A percentile compares a stretch with the other conserved stretches of the same genome.
These are phyloP conservation scores for Yamadazyma laniorum DNA, from an alignment of 805 yeast genomes.

Conservation along the genomic window DNA sequence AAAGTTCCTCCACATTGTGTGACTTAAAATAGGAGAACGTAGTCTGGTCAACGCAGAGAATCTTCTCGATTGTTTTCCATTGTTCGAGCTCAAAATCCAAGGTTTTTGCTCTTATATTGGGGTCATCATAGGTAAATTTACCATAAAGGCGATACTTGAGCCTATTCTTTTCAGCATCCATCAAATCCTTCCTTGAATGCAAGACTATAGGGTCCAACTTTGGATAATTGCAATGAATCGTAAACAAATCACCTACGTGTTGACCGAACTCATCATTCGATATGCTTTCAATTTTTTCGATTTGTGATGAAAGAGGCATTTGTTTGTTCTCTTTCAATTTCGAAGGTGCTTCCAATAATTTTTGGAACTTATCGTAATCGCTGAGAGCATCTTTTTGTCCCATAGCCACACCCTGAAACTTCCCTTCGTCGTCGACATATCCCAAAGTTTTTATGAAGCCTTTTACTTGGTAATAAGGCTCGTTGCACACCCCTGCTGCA, in stretches of 20 bases:
- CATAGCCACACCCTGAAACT: slow-evolving; percentile 38
- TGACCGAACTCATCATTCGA: slow-evolving; percentile 19
- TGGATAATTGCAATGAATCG: slow-evolving; percentile 37
- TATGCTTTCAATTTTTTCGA: slow-evolving; percentile 19
- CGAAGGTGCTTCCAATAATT: slow-evolving; percentile 8
- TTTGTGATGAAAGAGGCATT: slow-evolving; percentile 23
- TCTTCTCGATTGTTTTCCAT: slow-evolving; percentile 28
- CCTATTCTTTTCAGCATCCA: slow-evolving; percentile 21
- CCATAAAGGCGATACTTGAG: slow-evolving; percentile 30
- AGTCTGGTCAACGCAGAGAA: slow-evolving; percentile 25
- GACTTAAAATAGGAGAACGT: slow-evolving; percentile 25
- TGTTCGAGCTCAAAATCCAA: slow-evolving; percentile 31
- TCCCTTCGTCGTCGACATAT: slow-evolving; percentile 21
- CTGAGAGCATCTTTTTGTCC: slow-evolving; percentile 29
- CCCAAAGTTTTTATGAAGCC: slow-evolving; percentile 36
- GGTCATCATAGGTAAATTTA: slow-evolving; percentile 20
- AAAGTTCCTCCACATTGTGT: slow-evolving; percentile 21
- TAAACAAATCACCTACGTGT: slow-evolving; percentile 23
- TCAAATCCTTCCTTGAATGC: slow-evolving; percentile 23
- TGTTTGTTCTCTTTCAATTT: slow-evolving; percentile 9
- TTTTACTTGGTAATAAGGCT: slow-evolving; percentile 41
- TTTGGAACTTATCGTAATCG: slow-evolving; percentile 19
- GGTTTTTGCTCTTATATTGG: slow-evolving; percentile 9
- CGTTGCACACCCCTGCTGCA: slow-evolving; percentile 32
- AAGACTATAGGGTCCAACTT: slow-evolving; percentile 33